A percentile compares a stretch with the other conserved stretches of the same genome.
These are phyloP conservation scores for Tulasnella sp. DNA, from an alignment of 768 basidiomycete genomes.

Conservation along the genomic window DNA sequence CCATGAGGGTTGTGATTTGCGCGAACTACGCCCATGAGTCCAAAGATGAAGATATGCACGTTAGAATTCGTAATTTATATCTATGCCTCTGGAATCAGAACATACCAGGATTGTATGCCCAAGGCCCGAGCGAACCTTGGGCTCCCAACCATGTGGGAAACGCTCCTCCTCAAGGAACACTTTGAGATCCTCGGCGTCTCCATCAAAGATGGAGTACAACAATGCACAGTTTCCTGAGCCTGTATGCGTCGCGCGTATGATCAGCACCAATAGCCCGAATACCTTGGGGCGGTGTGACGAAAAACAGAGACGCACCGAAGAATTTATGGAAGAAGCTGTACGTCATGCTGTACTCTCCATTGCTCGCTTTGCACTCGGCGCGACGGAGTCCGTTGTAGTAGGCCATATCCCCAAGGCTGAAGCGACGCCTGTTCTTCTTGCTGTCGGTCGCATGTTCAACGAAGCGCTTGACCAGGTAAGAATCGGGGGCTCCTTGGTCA, in stretches of 20 bases:
- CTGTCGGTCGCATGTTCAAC: constrained; percentile 44
- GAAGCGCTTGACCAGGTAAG: constrained; percentile 52
- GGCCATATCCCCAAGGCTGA: constrained; percentile 65
- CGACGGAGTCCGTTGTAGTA: constrained; percentile 63
- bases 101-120: constrained; percentile 58
- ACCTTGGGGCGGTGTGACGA: no score
- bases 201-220: constrained; percentile 67
- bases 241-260: constrained; percentile 59
- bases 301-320: no score
- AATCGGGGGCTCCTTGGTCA: constrained; percentile 59
- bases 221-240: constrained; percentile 57
- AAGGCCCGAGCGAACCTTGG: constrained; percentile 53
- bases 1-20: not conserved
- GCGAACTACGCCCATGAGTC: not conserved
- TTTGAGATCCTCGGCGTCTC: constrained; percentile 58
- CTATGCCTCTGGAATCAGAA: no score
- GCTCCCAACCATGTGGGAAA: constrained; percentile 72
- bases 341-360: constrained; percentile 59
- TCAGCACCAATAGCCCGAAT: no score
- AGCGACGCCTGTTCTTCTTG: constrained; percentile 54
- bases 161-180: constrained; percentile 68
- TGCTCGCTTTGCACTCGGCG: constrained; percentile 55
- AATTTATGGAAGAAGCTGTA: constrained; percentile 53
- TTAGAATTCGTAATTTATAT: no score
- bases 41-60: not conserved